Percentiles rank a stretch among this genome's conserved stretches.
phyloP scores from a whole-genome alignment of 176 grass and related monocot genomes.

The Aegilops umbellulata region DNA sequence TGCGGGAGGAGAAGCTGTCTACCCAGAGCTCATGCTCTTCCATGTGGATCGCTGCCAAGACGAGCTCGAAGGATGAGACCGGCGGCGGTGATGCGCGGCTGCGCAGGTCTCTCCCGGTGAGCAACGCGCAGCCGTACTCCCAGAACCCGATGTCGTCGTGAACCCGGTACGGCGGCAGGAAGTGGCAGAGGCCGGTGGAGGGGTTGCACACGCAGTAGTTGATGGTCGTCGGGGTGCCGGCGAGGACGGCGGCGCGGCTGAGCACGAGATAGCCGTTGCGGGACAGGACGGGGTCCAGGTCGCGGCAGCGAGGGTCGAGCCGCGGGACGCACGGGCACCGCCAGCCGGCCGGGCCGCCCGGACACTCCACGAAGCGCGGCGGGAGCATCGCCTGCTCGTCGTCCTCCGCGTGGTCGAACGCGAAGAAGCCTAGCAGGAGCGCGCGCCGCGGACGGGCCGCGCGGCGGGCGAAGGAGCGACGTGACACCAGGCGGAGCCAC shows the following conservation, averaged over 20 bases:
- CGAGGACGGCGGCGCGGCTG: background rate
- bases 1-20: background rate
- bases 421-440: constrained; percentile 42
- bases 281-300: background rate
- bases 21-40: background rate
- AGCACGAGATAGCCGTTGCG: background rate
- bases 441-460: background rate
- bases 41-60: background rate
- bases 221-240: background rate
- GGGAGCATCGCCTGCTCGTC: background rate
- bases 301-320: background rate
- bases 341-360: background rate
- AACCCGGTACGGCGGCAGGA: background rate
- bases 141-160: background rate
- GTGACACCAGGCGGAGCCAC: background rate
- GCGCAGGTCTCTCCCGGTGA: background rate
- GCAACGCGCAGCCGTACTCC: background rate
- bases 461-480: background rate
- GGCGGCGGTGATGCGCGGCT: background rate
- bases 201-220: constrained; percentile 9
- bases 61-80: background rate
- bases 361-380: background rate
- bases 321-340: background rate
- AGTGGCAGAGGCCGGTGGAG: background rate
- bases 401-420: background rate